A percentile compares a stretch with the other conserved stretches of the same genome.
phyloP scores from a whole-genome alignment of 352 stramenopile species.

The Phytophthora nicotianae region DNA sequence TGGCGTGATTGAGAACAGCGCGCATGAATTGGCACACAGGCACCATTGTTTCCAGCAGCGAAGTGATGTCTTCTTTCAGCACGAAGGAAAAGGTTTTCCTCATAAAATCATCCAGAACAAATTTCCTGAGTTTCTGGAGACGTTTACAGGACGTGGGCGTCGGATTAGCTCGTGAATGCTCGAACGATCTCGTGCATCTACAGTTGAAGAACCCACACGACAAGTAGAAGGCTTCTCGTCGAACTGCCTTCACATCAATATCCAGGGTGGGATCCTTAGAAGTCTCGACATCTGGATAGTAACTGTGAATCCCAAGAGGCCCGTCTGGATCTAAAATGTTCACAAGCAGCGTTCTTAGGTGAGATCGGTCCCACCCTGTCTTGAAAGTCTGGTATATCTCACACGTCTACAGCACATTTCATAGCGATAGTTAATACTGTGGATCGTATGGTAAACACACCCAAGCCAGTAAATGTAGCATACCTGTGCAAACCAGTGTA shows the following conservation, averaged over 20 bases:
- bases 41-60: constrained; percentile 67
- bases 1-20: constrained; percentile 68
- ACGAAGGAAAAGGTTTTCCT: constrained; percentile 51
- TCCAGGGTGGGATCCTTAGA: constrained; percentile 4
- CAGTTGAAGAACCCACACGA: constrained; percentile 76
- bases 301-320: constrained; percentile 79
- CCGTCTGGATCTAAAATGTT: constrained; percentile 84
- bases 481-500: constrained; percentile 87
- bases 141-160: constrained; percentile 15
- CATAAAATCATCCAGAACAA: constrained; percentile 67
- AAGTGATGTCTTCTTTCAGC: constrained; percentile 18
- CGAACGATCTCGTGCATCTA: constrained; percentile 64
- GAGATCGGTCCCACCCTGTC: constrained; percentile 58
- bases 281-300: constrained; percentile 63
- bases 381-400: constrained; percentile 83
- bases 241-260: constrained; percentile 55
- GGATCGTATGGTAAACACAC: neutral
- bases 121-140: constrained; percentile 53
- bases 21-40: constrained; percentile 72
- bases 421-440: constrained; percentile 6
- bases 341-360: constrained; percentile 69
- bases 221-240: constrained; percentile 82
- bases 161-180: constrained; percentile 43
- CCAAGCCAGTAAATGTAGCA: neutral
- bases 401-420: constrained; percentile 53